Evolutionary conservation across 371 early-diverging fungal species (phyloP), one percentile per base, ranked within the genome.

Genomic region (Rhizopus delemar): DNA sequence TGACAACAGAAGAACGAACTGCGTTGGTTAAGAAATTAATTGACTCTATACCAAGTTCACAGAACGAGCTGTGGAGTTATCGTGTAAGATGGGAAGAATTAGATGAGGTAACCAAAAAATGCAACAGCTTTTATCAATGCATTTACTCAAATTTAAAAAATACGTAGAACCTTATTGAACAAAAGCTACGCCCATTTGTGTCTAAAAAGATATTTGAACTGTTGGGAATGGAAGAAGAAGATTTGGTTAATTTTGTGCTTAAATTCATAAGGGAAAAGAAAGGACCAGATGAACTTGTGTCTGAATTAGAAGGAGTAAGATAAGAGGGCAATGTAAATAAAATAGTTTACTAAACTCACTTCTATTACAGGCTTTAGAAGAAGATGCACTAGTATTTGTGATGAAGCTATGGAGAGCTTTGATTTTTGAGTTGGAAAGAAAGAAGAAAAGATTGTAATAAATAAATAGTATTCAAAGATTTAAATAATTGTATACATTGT

Each of bases 351-450:
- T 58, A 11, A 15, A 22, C 22, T 22, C 43, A 3, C 33, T 46
- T 46, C 35, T 16, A 48, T 12, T 41, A 12, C 74, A 90, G 90
- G 89, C 89, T 11, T 68, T 93, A 59, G 94, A 90, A 66, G 89
- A 90, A 35, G 94, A 91, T 60, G 90, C 93, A 3, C 80, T 84
- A 38, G 80, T 86, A 33, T 87, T 94, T 75, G 93, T 92, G 8
- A 84, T 87, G 83, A 91, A 86, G 65, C 70, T 92, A 16, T 94
- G 93, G 93, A 79, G 93, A 57, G 87, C 88, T 77, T 72, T 94
- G 31, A 90, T 94, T 34, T 92, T 84, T 65, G 94, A 94, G 63
- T 90, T 91, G 3, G 94, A 94, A 69, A 77, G 88, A 59, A 77
- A 69, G 46, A 60, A 50, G 22, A 59, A 46, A 45, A 67, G 65